These are phyloP conservation scores for Clarkia xantiana DNA, from an alignment of 345 rosid genomes.

Conservation along the genomic window DNA sequence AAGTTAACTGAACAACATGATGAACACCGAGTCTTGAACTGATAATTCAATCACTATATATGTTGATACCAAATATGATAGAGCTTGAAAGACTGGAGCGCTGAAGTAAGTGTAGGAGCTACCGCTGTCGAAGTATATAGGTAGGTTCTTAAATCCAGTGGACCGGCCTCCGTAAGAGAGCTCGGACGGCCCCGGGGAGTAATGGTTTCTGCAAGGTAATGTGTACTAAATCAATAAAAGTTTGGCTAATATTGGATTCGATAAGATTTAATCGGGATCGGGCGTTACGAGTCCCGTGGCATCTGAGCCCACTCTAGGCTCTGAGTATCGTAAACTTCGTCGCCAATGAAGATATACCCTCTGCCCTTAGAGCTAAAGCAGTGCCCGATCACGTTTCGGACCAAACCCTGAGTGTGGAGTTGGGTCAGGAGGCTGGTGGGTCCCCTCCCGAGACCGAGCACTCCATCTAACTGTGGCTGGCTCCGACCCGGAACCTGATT, in stretches of 20 bases:
- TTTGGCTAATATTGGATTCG: not conserved
- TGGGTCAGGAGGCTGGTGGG: slow-evolving; percentile 66
- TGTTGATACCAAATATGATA: slow-evolving; percentile 37
- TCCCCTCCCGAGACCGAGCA: slow-evolving; percentile 86
- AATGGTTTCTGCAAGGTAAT: slow-evolving; percentile 39
- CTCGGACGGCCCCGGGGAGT: slow-evolving; percentile 70
- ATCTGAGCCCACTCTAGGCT: slow-evolving; percentile 39
- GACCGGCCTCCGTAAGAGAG: slow-evolving; percentile 49
- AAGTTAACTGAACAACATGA: not conserved
- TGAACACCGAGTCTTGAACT: too few species aligned
- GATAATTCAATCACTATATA: not conserved
- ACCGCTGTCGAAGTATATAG: slow-evolving; percentile 59
- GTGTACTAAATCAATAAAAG: not conserved
- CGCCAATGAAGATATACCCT: slow-evolving; percentile 80
- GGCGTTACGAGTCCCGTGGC: slow-evolving; percentile 45
- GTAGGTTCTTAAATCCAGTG: slow-evolving; percentile 44
- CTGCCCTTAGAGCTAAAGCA: slow-evolving; percentile 68
- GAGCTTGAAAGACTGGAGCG: too few species aligned
- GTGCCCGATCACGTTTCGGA: too few species aligned
- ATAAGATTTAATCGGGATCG: not conserved
- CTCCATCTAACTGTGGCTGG: slow-evolving; percentile 63
- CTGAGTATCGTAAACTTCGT: slow-evolving; percentile 54
- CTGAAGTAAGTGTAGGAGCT: too few species aligned
- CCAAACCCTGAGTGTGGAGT: slow-evolving; percentile 56
- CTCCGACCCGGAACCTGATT: too few species aligned